Evolutionary conservation across 306 rosid species (phyloP), one percentile per base, ranked within the genome.

Genomic region (Cucurbita moschata): DNA sequence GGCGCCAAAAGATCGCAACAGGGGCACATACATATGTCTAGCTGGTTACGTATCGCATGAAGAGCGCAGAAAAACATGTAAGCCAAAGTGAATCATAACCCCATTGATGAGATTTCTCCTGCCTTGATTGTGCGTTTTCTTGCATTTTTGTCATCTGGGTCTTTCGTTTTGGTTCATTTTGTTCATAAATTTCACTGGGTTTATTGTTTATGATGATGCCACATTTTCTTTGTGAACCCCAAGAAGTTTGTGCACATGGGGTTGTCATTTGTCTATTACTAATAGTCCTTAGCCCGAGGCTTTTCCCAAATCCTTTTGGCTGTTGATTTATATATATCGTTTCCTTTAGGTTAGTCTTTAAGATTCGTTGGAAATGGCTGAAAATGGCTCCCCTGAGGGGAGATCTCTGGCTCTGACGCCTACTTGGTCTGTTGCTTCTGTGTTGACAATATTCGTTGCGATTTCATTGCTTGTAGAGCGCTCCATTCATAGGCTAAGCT

Each of bases 381-480:
- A 84, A 75, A 82, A 80, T 74, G 79, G 0, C 16, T 66, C 81
- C 37, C 76, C 82, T 74, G 91, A 89, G 83, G 70, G 83, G 79
- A 79, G 99, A 79, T 91, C 99, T 26, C 76, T 94, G 88, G 99
- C 99, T 77, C 84, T 91, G 91, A 94, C 97, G 60, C 99, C 99
- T 58, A 94, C 99, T 64, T 94, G 99, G 99, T 94, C 97, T 66
- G 97, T 94, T 77, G 99, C 99, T 18, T 86, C 97, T 52, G 97
- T 94, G 80, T 75, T 91, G 88, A 88, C 94, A 39, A 68, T 91
- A 72, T 94, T 94, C 26, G 97, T 94, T 19, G 91, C 91, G 5
- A 97, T 91, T 64, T 94, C 99, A 59, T 83, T 94, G 82, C 87
- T 94, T 52, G 99, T 94, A 54, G 97, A 94, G 77, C 97, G 97